These are phyloP conservation scores for Xylariaceae sp. DNA, from an alignment of 2,329 filamentous ascomycete species.

Conservation along the genomic window DNA sequence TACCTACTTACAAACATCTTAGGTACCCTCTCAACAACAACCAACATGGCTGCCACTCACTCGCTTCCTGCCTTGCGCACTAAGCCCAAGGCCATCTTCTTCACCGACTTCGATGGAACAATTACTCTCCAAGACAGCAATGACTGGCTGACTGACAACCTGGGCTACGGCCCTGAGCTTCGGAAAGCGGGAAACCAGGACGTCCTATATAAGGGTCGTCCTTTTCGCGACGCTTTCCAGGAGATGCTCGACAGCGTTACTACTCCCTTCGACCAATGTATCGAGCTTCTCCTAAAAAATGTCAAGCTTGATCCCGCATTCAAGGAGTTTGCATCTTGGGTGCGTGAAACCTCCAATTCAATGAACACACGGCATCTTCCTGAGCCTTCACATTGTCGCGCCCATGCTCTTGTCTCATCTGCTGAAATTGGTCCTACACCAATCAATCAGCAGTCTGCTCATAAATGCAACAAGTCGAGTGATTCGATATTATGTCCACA, in stretches of 20 bases:
- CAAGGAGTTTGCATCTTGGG: constrained; percentile 81
- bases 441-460: background rate
- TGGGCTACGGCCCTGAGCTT: constrained; percentile 71
- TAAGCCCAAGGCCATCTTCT: constrained; percentile 90
- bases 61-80: constrained; percentile 54
- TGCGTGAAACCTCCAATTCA: constrained; percentile 1
- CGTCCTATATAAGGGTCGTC: constrained; percentile 63
- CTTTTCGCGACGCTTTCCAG: constrained; percentile 81
- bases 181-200: constrained; percentile 70
- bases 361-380: background rate
- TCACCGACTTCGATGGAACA: constrained; percentile 97
- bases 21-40: background rate
- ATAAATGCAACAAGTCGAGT: background rate
- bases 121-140: constrained; percentile 70
- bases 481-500: constrained; percentile 27
- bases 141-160: constrained; percentile 77
- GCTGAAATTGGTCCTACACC: background rate
- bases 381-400: background rate
- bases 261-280: constrained; percentile 75
- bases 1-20: background rate
- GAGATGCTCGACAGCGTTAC: constrained; percentile 88
- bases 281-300: constrained; percentile 70
- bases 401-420: background rate
- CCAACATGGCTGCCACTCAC: constrained; percentile 9
- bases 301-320: constrained; percentile 88